phyloP scores from a whole-genome alignment of 75 land plant genomes.

The Pinus taeda region DNA sequence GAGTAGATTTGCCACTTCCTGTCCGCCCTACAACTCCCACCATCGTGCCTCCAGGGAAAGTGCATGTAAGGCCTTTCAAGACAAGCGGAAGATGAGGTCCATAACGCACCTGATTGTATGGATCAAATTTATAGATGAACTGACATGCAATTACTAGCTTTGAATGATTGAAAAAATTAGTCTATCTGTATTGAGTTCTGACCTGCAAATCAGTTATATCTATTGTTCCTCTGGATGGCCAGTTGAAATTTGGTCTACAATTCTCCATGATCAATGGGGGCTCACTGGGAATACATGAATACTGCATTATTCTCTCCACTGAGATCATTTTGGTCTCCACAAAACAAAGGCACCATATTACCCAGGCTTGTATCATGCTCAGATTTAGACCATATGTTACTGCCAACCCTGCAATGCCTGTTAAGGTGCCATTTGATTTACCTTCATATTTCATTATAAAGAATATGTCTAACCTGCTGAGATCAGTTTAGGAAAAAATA shows the following conservation, averaged over 20 bases:
- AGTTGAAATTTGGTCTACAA: constrained; percentile 38
- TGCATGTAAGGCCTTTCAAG: constrained; percentile 81
- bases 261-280: constrained; percentile 61
- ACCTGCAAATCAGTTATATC: constrained; percentile 57
- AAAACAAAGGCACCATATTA: constrained; percentile 69
- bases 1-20: constrained; percentile 89
- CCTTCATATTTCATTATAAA: background rate
- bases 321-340: constrained; percentile 90
- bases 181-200: background rate
- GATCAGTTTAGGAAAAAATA: background rate
- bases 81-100: constrained; percentile 70
- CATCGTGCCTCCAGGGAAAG: constrained; percentile 59
- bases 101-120: constrained; percentile 51
- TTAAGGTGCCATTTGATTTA: background rate
- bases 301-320: constrained; percentile 85
- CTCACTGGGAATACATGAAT: constrained; percentile 63
- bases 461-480: background rate
- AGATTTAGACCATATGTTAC: constrained; percentile 67
- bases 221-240: constrained; percentile 74
- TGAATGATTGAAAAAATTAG: background rate
- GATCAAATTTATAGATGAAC: background rate
- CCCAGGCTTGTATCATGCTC: constrained; percentile 44
- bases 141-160: background rate
- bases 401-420: constrained; percentile 81
- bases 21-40: constrained; percentile 95